Evolutionary conservation across 2,329 filamentous ascomycete genomes (phyloP), one percentile per base, ranked within the genome.

Genomic region (Daldinia eschscholtzii): DNA sequence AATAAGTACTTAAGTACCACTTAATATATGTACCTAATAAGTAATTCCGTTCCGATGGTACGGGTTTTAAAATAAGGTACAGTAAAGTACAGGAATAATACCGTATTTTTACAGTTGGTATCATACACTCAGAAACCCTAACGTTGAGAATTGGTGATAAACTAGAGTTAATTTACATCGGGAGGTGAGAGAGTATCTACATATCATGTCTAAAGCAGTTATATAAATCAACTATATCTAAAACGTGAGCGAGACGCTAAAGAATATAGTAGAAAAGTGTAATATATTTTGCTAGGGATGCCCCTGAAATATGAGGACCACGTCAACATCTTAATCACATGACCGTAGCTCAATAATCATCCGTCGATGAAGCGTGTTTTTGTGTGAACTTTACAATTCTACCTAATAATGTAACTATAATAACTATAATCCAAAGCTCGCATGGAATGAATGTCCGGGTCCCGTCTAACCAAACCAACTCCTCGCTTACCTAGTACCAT

Each of bases 401-500:
- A 55, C 23, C 44, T 48, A 26, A 7, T 12, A 5, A n/a, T 37
- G 20, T 23, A 7, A 55, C 52, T 37, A 7, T n/a, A 9, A 13
- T 37, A 23, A 37, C 30, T 37, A 9, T 7, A 23, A 23, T 15
- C 26, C 10, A n/a, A 13, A 26, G 12, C 52, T 37, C 6, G 1
- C 20, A 55, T 52, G 23, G 28, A 41, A 37, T 26, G 37, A 57
- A 37, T 57, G 20, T 57, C 23, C 53, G 9, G 7, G 7, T 30
- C 39, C 13, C 9, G 30, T 9, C 30, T 33, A 57, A 57, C 37
- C 53, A 41, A 39, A 39, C 53, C 33, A 41, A 57, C 53, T 57
- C 53, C 53, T 57, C 37, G 35, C 53, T 57, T 41, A 57, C 53
- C 42, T 41, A 57, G 26, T 57, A 42, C n/a, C 15, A 35, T 41